phyloP scores from a whole-genome alignment of 2,329 filamentous ascomycete species.

The Leptographium lundbergii region DNA sequence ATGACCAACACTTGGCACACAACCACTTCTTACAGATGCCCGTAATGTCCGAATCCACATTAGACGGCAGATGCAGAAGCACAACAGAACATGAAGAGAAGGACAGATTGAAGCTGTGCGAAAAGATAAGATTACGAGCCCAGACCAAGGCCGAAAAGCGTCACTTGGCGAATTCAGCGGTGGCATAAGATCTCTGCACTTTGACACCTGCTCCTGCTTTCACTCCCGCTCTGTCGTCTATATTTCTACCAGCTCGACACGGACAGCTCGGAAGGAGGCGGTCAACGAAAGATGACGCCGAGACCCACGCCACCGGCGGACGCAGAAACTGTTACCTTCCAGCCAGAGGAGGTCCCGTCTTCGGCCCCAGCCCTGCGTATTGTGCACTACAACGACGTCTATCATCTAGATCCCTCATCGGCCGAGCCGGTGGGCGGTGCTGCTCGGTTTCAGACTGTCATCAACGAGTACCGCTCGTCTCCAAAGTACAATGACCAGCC shows the following conservation, averaged over 20 bases:
- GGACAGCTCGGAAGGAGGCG: background rate
- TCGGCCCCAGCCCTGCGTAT: conserved; percentile 58
- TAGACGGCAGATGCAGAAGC: background rate
- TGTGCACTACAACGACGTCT: conserved; percentile 88
- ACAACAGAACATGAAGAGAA: background rate
- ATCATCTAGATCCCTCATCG: conserved; percentile 66
- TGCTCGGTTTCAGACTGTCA: conserved; percentile 65
- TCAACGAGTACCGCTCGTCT: conserved; percentile 59
- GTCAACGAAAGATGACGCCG: background rate
- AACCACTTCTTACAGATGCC: background rate
- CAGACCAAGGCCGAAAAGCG: background rate
- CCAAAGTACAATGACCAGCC: conserved; percentile 50
- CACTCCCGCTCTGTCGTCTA: background rate
- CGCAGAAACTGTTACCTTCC: conserved; percentile 16
- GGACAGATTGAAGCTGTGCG: background rate
- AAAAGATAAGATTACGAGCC: background rate
- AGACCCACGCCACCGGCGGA: background rate
- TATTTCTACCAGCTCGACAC: background rate
- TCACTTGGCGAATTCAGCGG: background rate
- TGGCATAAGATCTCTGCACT: background rate
- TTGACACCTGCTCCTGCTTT: background rate
- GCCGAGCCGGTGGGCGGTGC: conserved; percentile 75
- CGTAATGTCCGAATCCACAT: background rate
- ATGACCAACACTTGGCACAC: background rate
- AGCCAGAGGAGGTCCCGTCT: conserved; percentile 15